phyloP scores from a whole-genome alignment of 495 filamentous ascomycete species.

The Beverwykella pulmonaria region DNA sequence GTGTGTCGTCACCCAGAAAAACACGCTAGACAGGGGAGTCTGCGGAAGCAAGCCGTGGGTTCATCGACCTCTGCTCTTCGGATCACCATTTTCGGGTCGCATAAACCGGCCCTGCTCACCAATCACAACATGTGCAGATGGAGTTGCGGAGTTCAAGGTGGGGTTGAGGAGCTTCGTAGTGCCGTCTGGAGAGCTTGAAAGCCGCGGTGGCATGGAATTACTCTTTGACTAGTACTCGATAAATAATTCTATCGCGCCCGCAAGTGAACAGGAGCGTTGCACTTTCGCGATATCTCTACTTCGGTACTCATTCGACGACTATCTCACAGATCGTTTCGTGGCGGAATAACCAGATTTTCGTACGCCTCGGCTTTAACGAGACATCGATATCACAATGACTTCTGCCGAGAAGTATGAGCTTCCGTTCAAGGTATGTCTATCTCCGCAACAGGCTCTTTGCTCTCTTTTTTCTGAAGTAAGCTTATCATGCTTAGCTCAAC shows the following conservation, averaged over 20 bases:
- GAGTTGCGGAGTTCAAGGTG: slow-evolving; percentile 1
- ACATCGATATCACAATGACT: slow-evolving; percentile 8
- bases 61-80: not conserved
- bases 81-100: slow-evolving; percentile 12
- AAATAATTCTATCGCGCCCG: not conserved
- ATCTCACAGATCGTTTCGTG: not conserved
- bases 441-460: no score
- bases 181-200: not conserved
- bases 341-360: no score
- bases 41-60: no score
- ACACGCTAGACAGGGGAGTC: not conserved
- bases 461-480: not conserved
- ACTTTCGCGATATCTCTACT: no score
- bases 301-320: no score
- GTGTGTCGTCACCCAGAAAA: not conserved
- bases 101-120: not conserved
- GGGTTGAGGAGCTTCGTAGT: slow-evolving; percentile 1
- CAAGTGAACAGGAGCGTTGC: no score
- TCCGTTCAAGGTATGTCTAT: slow-evolving; percentile 27
- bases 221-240: not conserved
- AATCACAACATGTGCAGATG: slow-evolving; percentile 16
- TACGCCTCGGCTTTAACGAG: not conserved
- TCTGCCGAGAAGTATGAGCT: slow-evolving; percentile 21
- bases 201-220: not conserved
- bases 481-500: slow-evolving; percentile 51